Conservation (phyloP, 208 protist species). For the Leishmania major region DNA sequence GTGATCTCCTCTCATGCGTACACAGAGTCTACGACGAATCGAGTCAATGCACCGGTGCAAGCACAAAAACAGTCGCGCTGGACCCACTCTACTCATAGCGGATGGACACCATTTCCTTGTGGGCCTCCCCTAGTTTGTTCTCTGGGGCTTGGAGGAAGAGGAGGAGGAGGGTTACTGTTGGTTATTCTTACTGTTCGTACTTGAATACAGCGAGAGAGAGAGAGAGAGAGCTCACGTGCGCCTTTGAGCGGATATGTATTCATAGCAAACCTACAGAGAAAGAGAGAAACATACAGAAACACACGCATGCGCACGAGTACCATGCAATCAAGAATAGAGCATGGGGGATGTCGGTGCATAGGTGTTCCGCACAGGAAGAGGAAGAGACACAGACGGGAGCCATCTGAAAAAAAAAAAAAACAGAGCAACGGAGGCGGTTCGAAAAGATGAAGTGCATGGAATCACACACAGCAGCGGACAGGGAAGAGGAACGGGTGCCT, state of each 20-base stretch:
- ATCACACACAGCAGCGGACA: neutral
- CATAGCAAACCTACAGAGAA: neutral
- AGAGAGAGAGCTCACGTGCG: neutral
- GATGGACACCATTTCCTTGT: neutral
- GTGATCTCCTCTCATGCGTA: neutral
- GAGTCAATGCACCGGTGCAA: neutral
- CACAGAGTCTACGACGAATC: neutral
- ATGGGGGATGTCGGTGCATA: neutral
- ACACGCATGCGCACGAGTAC: neutral
- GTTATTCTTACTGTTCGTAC: neutral
- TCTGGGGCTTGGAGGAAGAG: neutral
- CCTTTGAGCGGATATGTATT: neutral
- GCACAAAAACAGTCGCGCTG: neutral
- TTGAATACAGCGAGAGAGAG: neutral
- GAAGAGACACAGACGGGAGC: neutral
- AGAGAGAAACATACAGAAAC: neutral
- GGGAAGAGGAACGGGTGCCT: neutral
- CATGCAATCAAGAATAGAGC: neutral
- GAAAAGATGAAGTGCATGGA: neutral
- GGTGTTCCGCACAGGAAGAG: neutral
- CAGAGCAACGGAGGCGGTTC: neutral
- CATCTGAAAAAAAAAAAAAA: neutral
- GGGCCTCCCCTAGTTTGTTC: too few relatives aligned
- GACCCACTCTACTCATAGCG: neutral
- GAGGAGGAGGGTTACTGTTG: neutral